Evolutionary conservation across 345 rosid species (phyloP), one percentile per base, ranked within the genome.

Genomic region (Salix koriyanagi): DNA sequence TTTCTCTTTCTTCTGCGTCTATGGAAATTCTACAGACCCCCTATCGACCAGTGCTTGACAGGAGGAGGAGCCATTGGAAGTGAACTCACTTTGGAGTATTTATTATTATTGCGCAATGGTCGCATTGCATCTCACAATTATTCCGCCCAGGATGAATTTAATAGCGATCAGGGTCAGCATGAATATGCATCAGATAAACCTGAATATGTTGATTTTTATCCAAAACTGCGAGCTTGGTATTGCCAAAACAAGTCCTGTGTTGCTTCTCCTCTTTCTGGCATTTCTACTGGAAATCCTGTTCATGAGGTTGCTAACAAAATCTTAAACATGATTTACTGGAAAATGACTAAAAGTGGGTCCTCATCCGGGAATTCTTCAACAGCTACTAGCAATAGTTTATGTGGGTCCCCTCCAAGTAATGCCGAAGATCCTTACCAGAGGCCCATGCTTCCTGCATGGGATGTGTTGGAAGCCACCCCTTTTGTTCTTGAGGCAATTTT

Each of bases 1-100:
- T 90, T 90, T 83, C 92, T 89, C 54, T 85, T 90, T 77, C 92
- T 90, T 80, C 87, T 90, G 41, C 91, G 91, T 72, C 88, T 90
- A 21, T 90, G 94, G 94, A 89, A 87, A 87, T 90, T 88, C 86
- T 86, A 87, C 79, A 86, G 85, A 72, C 91, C 94, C 36, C 83
- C 90, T 32, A 50, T 85, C 62, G 92, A 87, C 72, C 87, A 82
- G 75, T 75, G 86, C 61, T 23, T 75, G 1, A 69, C 52, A 7
- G 87, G 85, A 69, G 78, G 66, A 67, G 88, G 82, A 82, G 70
- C 80, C 37, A 75, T 83, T 74, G 90, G 82, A 77, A 73, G 72
- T 48, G 90, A 84, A 67, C 89, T 89, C 60, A 81, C 85, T 73
- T 82, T 87, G 72, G 92, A 90, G 81, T 90, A 87, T 80, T 89